phyloP scores from a whole-genome alignment of 176 grass and related monocot genomes.

The Raddia distichophylla region DNA sequence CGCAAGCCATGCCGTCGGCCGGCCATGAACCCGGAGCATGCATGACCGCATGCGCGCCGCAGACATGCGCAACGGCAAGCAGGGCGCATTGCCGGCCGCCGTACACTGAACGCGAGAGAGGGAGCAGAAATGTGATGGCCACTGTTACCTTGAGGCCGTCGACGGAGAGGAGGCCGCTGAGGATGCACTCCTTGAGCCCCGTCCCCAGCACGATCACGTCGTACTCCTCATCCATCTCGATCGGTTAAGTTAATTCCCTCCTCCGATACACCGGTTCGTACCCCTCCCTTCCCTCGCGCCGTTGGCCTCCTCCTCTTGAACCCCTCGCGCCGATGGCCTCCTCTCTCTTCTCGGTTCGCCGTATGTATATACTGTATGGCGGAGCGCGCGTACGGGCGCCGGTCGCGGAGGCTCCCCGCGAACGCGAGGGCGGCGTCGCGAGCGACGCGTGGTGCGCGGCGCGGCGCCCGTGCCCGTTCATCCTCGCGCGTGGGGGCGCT shows the following conservation, averaged over 20 bases:
- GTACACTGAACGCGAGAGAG: not conserved
- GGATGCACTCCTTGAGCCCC: constrained; percentile 97
- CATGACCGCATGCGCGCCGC: too few relatives aligned
- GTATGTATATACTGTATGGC: constrained; percentile 42
- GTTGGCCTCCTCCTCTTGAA: too few relatives aligned
- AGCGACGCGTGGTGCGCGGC: constrained; percentile 26
- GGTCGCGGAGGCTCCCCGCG: constrained; percentile 10
- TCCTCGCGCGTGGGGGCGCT: not conserved
- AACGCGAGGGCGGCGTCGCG: constrained; percentile 11
- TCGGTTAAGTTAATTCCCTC: not conserved
- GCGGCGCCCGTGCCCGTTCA: not conserved
- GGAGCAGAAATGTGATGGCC: not conserved
- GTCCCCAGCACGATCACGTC: constrained; percentile 94
- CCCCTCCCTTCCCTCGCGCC: not conserved
- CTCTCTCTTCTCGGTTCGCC: not conserved
- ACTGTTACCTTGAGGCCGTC: constrained; percentile 84
- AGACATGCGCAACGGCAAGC: not conserved
- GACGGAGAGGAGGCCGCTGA: constrained; percentile 95
- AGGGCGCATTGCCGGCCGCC: not conserved
- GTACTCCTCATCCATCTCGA: constrained; percentile 92
- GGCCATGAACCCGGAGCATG: not conserved
- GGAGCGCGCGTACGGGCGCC: not conserved
- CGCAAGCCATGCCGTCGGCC: not conserved
- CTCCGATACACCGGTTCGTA: too few relatives aligned
- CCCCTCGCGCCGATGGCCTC: not conserved